Conservation (phyloP, 345 rosid genomes). For the Gossypium australe region DNA sequence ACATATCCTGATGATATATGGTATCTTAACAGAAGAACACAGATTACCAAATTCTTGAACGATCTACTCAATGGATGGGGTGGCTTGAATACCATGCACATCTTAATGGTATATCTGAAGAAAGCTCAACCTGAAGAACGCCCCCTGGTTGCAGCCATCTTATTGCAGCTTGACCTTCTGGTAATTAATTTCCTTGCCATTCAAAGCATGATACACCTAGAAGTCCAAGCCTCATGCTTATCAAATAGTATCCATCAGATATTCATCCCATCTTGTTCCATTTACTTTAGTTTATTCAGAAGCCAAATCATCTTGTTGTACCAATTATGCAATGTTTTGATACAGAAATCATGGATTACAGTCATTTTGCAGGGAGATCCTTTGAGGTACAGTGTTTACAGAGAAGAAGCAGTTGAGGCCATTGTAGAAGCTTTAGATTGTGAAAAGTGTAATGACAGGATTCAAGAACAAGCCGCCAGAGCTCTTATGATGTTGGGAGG, state of each 20-base stretch:
- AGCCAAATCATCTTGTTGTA: background rate
- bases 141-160: conserved; percentile 45
- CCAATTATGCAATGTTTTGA: background rate
- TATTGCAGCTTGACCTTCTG: conserved; percentile 62
- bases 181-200: conserved; percentile 23
- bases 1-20: conserved; percentile 6
- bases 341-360: conserved; percentile 13
- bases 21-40: conserved; percentile 33
- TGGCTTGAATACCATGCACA: conserved; percentile 49
- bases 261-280: background rate
- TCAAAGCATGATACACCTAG: background rate
- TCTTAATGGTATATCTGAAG: conserved; percentile 43
- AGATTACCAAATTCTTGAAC: conserved; percentile 29
- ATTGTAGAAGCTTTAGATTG: conserved; percentile 39
- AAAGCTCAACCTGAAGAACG: conserved; percentile 43
- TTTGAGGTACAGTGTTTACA: conserved; percentile 38
- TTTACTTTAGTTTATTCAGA: background rate
- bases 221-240: background rate
- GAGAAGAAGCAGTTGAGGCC: conserved; percentile 62
- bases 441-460: conserved; percentile 18
- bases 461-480: conserved; percentile 53
- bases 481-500: conserved; percentile 54
- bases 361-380: conserved; percentile 52
- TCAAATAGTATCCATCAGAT: background rate
- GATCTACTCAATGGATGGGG: conserved; percentile 37